A percentile compares a stretch with the other conserved stretches of the same genome.
phyloP scores from a whole-genome alignment of 768 basidiomycete species.

The Lentinula lateritia region DNA sequence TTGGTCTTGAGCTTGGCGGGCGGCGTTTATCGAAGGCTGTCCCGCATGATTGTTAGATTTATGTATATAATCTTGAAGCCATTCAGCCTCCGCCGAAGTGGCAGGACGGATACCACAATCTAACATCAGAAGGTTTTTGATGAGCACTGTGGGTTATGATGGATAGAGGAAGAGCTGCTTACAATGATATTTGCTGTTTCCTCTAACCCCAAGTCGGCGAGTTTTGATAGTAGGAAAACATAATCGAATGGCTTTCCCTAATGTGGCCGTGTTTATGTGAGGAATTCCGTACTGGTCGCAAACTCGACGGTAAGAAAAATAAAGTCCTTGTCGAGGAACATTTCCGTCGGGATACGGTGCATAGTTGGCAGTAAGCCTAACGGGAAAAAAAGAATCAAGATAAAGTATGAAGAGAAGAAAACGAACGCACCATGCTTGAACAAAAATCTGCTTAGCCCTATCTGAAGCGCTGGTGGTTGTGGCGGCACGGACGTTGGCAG shows the following conservation, averaged over 20 bases:
- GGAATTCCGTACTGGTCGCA: conserved; percentile 92
- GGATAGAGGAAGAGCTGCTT: conserved; percentile 30
- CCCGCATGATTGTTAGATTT: conserved; percentile 85
- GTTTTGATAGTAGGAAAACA: conserved; percentile 97
- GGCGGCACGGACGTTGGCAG: conserved; percentile 80
- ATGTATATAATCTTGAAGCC: conserved; percentile 87
- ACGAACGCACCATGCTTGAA: conserved; percentile 77
- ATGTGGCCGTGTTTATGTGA: conserved; percentile 92
- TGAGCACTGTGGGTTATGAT: conserved; percentile 18
- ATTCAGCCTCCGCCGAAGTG: conserved; percentile 87
- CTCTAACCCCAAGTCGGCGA: conserved; percentile 83
- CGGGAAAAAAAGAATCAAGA: conserved; percentile 7
- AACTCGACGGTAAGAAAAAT: conserved; percentile 86
- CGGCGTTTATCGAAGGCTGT: conserved; percentile 70
- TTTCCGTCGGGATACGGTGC: conserved; percentile 90
- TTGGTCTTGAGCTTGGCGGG: conserved; percentile 65
- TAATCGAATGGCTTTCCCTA: conserved; percentile 90
- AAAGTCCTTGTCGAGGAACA: conserved; percentile 89
- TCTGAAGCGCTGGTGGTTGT: conserved; percentile 91
- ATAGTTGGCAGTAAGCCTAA: conserved; percentile 84
- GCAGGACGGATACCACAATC: conserved; percentile 92
- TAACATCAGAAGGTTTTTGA: conserved; percentile 26
- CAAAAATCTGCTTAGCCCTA: conserved; percentile 88
- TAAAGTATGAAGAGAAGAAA: neutral
- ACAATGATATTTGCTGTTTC: conserved; percentile 98